Conservation (phyloP, 2,329 filamentous ascomycete species). For the Fusarium fujikuroi region DNA sequence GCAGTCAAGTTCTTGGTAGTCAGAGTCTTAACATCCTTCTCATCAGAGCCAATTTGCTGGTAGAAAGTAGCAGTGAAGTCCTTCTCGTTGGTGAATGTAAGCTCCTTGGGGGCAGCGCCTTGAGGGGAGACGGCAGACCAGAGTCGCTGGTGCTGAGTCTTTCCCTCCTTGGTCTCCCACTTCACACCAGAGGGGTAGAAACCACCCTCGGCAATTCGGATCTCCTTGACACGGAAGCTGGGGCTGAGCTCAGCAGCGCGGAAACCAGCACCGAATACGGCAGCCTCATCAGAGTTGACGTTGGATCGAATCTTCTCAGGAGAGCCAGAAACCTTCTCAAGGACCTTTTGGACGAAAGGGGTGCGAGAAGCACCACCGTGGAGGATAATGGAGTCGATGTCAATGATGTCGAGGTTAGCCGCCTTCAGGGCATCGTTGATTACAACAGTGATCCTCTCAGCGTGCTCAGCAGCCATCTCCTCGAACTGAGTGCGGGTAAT, state of each 20-base stretch:
- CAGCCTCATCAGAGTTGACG: conserved; percentile 96
- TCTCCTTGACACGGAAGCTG: conserved; percentile 98
- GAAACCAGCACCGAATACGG: conserved; percentile 95
- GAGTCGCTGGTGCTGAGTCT: conserved; percentile 81
- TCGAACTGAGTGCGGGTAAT: conserved; percentile 84
- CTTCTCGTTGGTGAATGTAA: conserved; percentile 82
- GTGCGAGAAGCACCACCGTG: conserved; percentile 91
- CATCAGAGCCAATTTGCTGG: conserved; percentile 71
- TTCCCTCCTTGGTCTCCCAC: conserved; percentile 75
- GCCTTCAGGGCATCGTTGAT: conserved; percentile 79
- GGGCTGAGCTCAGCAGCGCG: conserved; percentile 91
- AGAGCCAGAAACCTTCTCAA: conserved; percentile 79
- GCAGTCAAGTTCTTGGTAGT: conserved; percentile 87
- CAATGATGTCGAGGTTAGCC: conserved; percentile 76
- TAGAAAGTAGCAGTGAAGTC: conserved; percentile 86
- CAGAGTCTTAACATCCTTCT: conserved; percentile 73
- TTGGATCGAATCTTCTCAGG: conserved; percentile 87
- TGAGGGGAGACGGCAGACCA: conserved; percentile 82
- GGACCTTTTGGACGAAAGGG: conserved; percentile 90
- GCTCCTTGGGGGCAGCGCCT: conserved; percentile 81
- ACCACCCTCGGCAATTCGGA: conserved; percentile 81
- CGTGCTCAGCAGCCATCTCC: conserved; percentile 74
- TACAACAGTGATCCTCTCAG: conserved; percentile 73
- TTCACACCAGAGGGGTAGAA: conserved; percentile 79
- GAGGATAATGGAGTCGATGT: conserved; percentile 90